Evolutionary conservation across 805 yeast genomes (phyloP).

Genomic region (Ogataea nonfermentans): DNA sequence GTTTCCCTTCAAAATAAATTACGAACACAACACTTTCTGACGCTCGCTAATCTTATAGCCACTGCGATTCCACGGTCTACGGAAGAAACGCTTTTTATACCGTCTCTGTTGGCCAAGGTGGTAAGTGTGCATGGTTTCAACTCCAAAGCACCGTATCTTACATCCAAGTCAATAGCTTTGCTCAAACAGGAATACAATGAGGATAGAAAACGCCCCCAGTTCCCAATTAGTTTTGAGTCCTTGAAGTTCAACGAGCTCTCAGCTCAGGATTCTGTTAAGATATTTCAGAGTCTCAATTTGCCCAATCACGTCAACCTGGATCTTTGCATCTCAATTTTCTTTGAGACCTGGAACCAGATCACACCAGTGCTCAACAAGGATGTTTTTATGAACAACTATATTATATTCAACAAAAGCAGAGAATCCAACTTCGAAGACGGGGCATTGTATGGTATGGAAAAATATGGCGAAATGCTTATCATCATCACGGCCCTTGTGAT

Average conservation of each 20-base stretch:
- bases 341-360: constrained; percentile 73
- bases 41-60: constrained; percentile 59
- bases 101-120: constrained; percentile 65
- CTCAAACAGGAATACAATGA: constrained; percentile 51
- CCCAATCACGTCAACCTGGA: constrained; percentile 63
- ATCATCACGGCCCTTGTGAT: constrained; percentile 52
- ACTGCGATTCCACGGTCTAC: constrained; percentile 74
- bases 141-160: constrained; percentile 65
- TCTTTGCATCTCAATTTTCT: constrained; percentile 62
- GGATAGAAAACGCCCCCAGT: constrained; percentile 31
- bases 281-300: constrained; percentile 43
- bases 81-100: constrained; percentile 73
- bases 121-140: constrained; percentile 71
- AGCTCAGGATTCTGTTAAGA: constrained; percentile 42
- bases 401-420: constrained; percentile 43
- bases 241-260: constrained; percentile 39
- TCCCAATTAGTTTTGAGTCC: constrained; percentile 33
- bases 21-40: constrained; percentile 43
- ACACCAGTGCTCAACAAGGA: constrained; percentile 70
- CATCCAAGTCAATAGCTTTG: constrained; percentile 70
- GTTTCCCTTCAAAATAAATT: constrained; percentile 49
- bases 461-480: constrained; percentile 53
- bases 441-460: constrained; percentile 44
- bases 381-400: constrained; percentile 62
- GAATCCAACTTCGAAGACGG: constrained; percentile 44